Conservation (phyloP, 108 stramenopile species). For the Fistulifera pelliculosa region DNA sequence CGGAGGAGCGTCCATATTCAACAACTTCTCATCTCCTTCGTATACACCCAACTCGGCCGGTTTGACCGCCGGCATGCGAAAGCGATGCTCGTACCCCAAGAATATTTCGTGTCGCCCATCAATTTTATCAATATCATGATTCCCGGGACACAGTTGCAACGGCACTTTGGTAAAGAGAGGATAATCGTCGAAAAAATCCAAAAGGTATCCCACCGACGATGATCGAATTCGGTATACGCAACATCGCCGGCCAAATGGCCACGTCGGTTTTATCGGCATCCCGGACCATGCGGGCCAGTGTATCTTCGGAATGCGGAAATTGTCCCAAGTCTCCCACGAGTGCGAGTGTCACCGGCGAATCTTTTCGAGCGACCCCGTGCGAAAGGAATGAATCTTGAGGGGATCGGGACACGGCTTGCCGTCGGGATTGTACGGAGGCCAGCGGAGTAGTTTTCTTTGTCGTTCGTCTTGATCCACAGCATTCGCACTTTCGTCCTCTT, state of each 20-base stretch:
- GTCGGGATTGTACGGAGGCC: conserved; percentile 24
- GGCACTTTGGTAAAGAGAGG: conserved; percentile 44
- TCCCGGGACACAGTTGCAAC: conserved; percentile 23
- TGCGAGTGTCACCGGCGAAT: conserved; percentile 21
- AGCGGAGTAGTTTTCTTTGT: conserved; percentile 5
- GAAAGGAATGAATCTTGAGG: conserved; percentile 26
- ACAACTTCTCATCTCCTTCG: conserved; percentile 26
- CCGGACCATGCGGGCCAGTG: conserved; percentile 23
- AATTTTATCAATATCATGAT: conserved; percentile 69
- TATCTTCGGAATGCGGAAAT: conserved; percentile 32
- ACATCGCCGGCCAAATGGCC: conserved; percentile 73
- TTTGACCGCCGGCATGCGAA: conserved; percentile 67
- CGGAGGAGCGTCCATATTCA: conserved; percentile 46
- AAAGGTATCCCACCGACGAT: conserved; percentile 78
- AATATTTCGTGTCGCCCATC: conserved; percentile 44
- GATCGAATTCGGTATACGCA: conserved; percentile 62
- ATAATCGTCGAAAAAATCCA: conserved; percentile 64
- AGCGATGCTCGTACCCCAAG: conserved; percentile 61
- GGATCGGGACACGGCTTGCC: conserved; percentile 17
- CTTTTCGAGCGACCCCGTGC: conserved; percentile 10
- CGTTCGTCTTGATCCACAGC: too few relatives aligned
- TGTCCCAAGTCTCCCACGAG: conserved; percentile 48
- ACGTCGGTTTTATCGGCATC: conserved; percentile 26
- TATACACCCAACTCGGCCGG: conserved; percentile 41
- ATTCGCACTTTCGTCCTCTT: not conserved